Conservation (phyloP, 2,329 filamentous ascomycete species). For the Arthrobotrys megalospora region DNA sequence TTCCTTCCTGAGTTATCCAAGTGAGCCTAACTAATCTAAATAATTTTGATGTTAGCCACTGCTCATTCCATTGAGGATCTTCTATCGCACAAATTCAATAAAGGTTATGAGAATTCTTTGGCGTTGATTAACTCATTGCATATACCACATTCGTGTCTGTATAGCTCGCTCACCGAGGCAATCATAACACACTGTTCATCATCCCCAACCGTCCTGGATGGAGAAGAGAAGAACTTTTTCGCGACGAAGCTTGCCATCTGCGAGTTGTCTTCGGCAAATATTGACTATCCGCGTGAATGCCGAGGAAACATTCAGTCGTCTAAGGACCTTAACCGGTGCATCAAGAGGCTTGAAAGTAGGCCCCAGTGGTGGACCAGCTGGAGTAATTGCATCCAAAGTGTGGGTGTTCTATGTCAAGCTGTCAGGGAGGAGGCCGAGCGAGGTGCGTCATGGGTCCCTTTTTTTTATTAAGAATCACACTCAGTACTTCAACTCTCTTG, state of each 20-base stretch:
- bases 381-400: constrained; percentile 64
- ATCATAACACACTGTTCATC: constrained; percentile 55
- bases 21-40: background rate
- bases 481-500: background rate
- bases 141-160: constrained; percentile 65
- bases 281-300: constrained; percentile 63
- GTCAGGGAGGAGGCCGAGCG: constrained; percentile 63
- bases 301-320: constrained; percentile 42
- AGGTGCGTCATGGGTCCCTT: constrained; percentile 39
- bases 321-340: constrained; percentile 60
- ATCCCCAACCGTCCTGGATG: constrained; percentile 34
- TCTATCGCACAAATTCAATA: constrained; percentile 29
- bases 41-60: background rate
- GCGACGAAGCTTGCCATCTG: constrained; percentile 64
- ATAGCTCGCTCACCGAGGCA: constrained; percentile 47
- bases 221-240: constrained; percentile 62
- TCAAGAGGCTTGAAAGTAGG: constrained; percentile 62
- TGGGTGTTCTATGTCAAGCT: constrained; percentile 63
- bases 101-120: constrained; percentile 45
- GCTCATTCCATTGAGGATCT: constrained; percentile 30
- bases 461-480: background rate
- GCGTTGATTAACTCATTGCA: constrained; percentile 63
- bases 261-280: constrained; percentile 63
- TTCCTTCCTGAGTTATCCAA: background rate
- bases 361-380: constrained; percentile 65